Percentiles rank a stretch among this genome's conserved stretches.
Conservation (phyloP, 805 yeast species). For the Lachancea quebecensis region DNA sequence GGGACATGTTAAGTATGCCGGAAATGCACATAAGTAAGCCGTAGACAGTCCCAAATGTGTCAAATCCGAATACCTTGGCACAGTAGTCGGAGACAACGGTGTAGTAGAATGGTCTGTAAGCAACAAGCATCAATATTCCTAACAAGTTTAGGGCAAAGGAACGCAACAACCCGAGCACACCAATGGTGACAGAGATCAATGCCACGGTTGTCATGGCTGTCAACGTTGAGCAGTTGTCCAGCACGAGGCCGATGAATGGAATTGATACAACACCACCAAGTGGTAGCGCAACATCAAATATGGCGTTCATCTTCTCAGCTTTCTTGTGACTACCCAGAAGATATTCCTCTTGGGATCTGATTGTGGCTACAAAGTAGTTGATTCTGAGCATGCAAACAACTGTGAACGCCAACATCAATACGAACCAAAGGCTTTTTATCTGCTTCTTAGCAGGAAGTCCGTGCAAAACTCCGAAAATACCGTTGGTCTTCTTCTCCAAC, state of each 20-base stretch:
- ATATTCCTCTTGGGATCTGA: conserved; percentile 73
- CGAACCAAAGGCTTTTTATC: conserved; percentile 60
- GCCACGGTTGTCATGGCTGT: conserved; percentile 48
- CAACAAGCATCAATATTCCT: conserved; percentile 67
- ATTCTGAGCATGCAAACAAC: conserved; percentile 86
- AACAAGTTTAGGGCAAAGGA: conserved; percentile 43
- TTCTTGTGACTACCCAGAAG: conserved; percentile 45
- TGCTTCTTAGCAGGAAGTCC: conserved; percentile 46
- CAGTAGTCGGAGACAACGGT: conserved; percentile 88
- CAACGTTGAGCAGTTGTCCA: conserved; percentile 67
- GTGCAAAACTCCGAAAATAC: conserved; percentile 76
- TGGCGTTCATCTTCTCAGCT: conserved; percentile 57
- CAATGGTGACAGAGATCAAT: conserved; percentile 52
- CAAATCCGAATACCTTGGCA: conserved; percentile 89
- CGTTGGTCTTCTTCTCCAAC: conserved; percentile 45
- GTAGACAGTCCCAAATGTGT: conserved; percentile 85
- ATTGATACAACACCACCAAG: conserved; percentile 81
- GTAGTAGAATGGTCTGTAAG: conserved; percentile 86
- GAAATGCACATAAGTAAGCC: conserved; percentile 79
- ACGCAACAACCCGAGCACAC: conserved; percentile 61
- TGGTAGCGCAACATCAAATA: conserved; percentile 83
- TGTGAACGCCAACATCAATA: conserved; percentile 69
- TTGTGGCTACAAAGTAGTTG: conserved; percentile 88
- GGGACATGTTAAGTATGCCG: conserved; percentile 72
- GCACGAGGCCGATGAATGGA: conserved; percentile 74